Base-by-base conservation (phyloP, 805 yeast genomes). In the Ogataea glucozyma region DNA sequence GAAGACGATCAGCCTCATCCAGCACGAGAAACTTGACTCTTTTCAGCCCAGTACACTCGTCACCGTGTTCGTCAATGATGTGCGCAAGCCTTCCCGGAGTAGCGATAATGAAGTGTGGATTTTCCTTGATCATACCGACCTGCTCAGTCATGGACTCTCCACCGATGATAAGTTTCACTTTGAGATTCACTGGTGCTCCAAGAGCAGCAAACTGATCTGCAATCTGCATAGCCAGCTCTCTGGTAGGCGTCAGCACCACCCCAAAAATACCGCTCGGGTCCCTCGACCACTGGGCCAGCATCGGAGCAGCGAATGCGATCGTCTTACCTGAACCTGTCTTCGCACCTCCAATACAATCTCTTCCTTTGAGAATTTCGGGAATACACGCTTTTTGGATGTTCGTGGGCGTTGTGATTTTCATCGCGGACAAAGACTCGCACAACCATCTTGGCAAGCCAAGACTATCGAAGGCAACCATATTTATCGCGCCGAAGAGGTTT, bases 301-400 rank as follows among this genome's bases (percentile, higher is more conserved):
- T 91, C 2, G 99, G 99, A n/a, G 88, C 95, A 1, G 91, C 98
- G 73, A 93, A 93, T 1, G 98, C 97, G 17, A 93, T 81, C 1
- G 99, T 93, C 62, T 93, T 93, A 76, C 99, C 99, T 13, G 95
- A 84, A 66, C 99, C 99, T 0, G 99, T 93, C 63, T 86, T 86
- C 23, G 99, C 99, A 31, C 99, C 99, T 39, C 99, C 99, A 40
- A 93, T 91, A 66, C 97, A 90, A 62, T 90, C 96, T 53, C 82
- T 76, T 6, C 95, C 97, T 31, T 71, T 72, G 27, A 93, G 61
- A 44, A 93, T 86, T 43, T 83, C 78, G 1, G 98, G 98, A 35
- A 93, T 91, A 60, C 97, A 88, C 4, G 88, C 87, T 7, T 70
- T 60, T 62, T 93, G 99, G 68, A 93, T 91, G 16, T 79, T 78